A percentile compares a stretch with the other conserved stretches of the same genome.
These are phyloP conservation scores for Teratosphaeriaceae sp. DNA, from an alignment of 2,329 filamentous ascomycete species.

Conservation along the genomic window DNA sequence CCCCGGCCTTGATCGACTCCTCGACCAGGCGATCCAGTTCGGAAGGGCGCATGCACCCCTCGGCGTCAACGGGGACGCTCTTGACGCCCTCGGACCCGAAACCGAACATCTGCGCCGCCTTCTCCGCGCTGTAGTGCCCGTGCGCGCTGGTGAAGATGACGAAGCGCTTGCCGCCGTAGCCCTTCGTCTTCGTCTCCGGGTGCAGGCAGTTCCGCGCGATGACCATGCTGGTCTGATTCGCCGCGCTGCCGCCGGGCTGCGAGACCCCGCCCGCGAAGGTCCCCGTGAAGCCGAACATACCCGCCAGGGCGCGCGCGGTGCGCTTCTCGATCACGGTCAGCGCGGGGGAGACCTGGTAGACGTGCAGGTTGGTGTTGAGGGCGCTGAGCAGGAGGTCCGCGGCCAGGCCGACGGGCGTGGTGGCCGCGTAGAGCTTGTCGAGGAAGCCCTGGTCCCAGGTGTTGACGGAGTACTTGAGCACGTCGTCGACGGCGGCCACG, in stretches of 20 bases:
- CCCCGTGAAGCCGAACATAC: slow-evolving; percentile 68
- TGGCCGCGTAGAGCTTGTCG: slow-evolving; percentile 90
- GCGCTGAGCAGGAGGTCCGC: slow-evolving; percentile 78
- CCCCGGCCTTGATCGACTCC: slow-evolving; percentile 57
- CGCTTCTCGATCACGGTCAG: slow-evolving; percentile 82
- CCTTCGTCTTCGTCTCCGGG: slow-evolving; percentile 66
- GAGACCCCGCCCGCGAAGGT: slow-evolving; percentile 64
- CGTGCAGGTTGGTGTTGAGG: slow-evolving; percentile 91
- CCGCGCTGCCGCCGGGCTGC: slow-evolving; percentile 73
- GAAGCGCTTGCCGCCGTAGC: slow-evolving; percentile 61
- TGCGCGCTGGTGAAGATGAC: slow-evolving; percentile 83
- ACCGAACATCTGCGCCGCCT: slow-evolving; percentile 85
- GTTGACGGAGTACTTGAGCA: slow-evolving; percentile 85
- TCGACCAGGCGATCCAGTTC: slow-evolving; percentile 58
- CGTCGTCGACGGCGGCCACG: slow-evolving; percentile 50
- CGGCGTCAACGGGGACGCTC: slow-evolving; percentile 63
- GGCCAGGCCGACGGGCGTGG: slow-evolving; percentile 77
- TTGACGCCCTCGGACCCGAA: slow-evolving; percentile 71
- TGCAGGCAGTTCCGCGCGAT: slow-evolving; percentile 82
- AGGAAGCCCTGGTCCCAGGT: slow-evolving; percentile 98
- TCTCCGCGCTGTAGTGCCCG: slow-evolving; percentile 91
- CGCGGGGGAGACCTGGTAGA: slow-evolving; percentile 89
- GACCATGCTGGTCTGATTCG: slow-evolving; percentile 78
- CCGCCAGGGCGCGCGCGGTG: slow-evolving; percentile 65
- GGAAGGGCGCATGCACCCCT: slow-evolving; percentile 63